A percentile compares a stretch with the other conserved stretches of the same genome.
Conservation (phyloP, 2,329 filamentous ascomycete species). For the Alternaria panax region DNA sequence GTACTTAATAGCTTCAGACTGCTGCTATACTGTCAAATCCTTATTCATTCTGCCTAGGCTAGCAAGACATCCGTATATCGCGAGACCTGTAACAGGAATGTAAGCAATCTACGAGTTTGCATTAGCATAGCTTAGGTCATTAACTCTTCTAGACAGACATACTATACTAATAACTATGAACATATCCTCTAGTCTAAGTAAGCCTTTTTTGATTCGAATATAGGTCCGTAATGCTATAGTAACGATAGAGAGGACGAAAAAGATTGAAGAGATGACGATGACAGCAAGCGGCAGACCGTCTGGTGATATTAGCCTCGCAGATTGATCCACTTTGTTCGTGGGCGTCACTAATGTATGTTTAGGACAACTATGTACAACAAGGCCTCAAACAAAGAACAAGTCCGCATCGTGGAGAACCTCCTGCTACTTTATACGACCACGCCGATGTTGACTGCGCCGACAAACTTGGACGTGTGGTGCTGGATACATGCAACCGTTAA, state of each 20-base stretch:
- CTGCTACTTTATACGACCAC: background rate
- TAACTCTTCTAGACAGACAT: background rate
- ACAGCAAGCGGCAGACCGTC: constrained; percentile 29
- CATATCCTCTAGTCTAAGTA: constrained; percentile 26
- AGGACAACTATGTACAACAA: background rate
- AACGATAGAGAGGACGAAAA: constrained; percentile 23
- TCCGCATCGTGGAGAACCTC: background rate
- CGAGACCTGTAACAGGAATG: background rate
- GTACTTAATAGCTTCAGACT: constrained; percentile 28
- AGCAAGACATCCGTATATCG: constrained; percentile 10
- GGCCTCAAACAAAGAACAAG: background rate
- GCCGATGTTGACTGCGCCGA: background rate
- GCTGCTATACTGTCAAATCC: constrained; percentile 32
- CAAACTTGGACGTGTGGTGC: background rate
- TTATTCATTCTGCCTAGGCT: constrained; percentile 28
- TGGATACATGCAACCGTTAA: background rate
- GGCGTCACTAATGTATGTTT: background rate
- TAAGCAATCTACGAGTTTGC: background rate
- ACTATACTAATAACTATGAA: constrained; percentile 27
- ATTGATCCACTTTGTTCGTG: constrained; percentile 15
- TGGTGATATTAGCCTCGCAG: constrained; percentile 17
- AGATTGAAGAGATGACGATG: constrained; percentile 21
- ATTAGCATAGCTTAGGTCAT: background rate
- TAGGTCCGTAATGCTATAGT: constrained; percentile 27
- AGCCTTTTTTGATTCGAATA: constrained; percentile 23